Conservation (phyloP, 23 red algal species). For the Gracilaria gracilis region DNA sequence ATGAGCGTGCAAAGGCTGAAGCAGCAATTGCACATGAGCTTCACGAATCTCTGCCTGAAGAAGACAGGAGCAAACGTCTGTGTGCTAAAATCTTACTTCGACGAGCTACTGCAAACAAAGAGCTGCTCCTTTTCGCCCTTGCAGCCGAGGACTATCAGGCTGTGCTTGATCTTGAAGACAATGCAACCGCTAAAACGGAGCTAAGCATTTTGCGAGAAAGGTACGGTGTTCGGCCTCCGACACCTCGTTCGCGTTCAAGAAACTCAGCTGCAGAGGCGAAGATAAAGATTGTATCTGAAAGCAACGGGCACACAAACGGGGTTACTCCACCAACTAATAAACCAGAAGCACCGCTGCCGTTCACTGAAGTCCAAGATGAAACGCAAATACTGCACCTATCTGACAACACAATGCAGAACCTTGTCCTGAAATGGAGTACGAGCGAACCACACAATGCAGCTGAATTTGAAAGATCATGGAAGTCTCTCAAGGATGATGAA, state of each 20-base stretch:
- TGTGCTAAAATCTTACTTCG: constrained; percentile 44
- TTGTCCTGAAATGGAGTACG: constrained; percentile 32
- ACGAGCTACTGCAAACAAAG: constrained; percentile 40
- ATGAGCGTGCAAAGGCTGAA: constrained; percentile 30
- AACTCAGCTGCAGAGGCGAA: constrained; percentile 16
- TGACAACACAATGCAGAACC: constrained; percentile 19
- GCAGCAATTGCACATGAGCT: constrained; percentile 50
- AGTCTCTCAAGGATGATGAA: constrained; percentile 14
- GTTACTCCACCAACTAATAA: background rate
- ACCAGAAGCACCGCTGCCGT: background rate
- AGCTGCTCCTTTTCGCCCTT: constrained; percentile 49
- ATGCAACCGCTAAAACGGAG: constrained; percentile 37
- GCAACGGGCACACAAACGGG: constrained; percentile 1
- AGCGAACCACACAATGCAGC: constrained; percentile 4
- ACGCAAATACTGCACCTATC: constrained; percentile 34
- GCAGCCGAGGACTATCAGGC: constrained; percentile 54
- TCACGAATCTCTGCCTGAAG: constrained; percentile 38
- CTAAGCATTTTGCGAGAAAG: background rate
- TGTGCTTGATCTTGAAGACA: constrained; percentile 34
- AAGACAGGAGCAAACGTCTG: constrained; percentile 9
- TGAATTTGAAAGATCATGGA: constrained; percentile 52
- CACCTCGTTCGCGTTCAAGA: constrained; percentile 13
- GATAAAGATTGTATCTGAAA: constrained; percentile 32
- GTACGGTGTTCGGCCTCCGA: constrained; percentile 30
- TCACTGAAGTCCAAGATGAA: constrained; percentile 21